phyloP scores from a whole-genome alignment of 345 rosid genomes.

The Rubroshorea leprosula region DNA sequence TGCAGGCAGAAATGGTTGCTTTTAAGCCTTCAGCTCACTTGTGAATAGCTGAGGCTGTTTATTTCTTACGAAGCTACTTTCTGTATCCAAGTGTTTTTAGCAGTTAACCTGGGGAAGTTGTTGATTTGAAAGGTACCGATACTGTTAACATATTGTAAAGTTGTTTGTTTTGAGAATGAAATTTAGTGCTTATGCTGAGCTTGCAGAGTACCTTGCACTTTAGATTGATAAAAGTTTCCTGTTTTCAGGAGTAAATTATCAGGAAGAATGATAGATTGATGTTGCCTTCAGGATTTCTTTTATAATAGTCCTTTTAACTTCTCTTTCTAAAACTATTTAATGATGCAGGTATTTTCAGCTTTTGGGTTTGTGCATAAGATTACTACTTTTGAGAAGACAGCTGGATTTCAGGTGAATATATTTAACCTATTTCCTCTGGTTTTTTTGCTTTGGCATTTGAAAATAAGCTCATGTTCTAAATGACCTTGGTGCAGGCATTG shows the following conservation, averaged over 20 bases:
- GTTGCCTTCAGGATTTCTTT: slow-evolving; percentile 2
- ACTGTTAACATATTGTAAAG: too few relatives aligned
- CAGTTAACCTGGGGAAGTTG: neutral
- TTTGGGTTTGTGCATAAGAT: slow-evolving; percentile 98
- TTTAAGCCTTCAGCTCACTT: neutral
- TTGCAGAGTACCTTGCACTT: too few relatives aligned
- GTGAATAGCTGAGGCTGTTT: neutral
- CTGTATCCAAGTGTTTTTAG: neutral
- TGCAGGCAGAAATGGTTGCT: neutral
- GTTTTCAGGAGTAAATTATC: too few relatives aligned
- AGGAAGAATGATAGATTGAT: neutral
- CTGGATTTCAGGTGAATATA: slow-evolving; percentile 79
- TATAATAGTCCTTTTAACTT: slow-evolving; percentile 10
- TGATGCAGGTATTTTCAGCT: slow-evolving; percentile 94
- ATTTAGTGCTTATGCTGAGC: too few relatives aligned
- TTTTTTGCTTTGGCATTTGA: slow-evolving; percentile 5
- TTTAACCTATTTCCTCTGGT: neutral
- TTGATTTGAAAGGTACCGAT: too few relatives aligned
- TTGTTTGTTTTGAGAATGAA: too few relatives aligned
- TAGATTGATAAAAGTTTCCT: too few relatives aligned
- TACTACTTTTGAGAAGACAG: slow-evolving; percentile 97
- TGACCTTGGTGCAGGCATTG: slow-evolving; percentile 75
- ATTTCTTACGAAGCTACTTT: neutral
- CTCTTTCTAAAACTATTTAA: slow-evolving; percentile 25
- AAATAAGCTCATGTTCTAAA: slow-evolving; percentile 13